Evolutionary conservation across 768 basidiomycete species (phyloP).

Genomic region (Suillus subluteus): DNA sequence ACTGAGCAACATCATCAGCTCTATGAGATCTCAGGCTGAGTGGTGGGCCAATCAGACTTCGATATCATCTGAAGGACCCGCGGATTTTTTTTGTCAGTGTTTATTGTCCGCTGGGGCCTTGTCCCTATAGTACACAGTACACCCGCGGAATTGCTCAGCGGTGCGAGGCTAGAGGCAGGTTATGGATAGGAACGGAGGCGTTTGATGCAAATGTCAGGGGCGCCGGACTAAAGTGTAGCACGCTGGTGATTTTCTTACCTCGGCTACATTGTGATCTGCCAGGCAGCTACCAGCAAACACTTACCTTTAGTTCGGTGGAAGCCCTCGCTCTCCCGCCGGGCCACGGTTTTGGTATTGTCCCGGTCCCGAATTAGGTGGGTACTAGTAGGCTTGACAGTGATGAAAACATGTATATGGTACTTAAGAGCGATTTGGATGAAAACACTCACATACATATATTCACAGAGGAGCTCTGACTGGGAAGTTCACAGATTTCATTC

Average conservation of each 20-base stretch:
- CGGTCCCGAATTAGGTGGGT: not conserved
- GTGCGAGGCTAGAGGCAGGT: not conserved
- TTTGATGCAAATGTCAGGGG: not conserved
- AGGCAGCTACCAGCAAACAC: not conserved
- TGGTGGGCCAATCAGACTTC: not conserved
- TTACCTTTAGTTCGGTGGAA: not conserved
- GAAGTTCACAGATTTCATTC: not conserved
- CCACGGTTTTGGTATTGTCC: not conserved
- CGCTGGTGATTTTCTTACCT: not conserved
- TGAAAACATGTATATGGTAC: not conserved
- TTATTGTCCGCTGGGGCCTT: no score
- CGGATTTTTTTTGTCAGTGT: no score
- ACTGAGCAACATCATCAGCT: not conserved
- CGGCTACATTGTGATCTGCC: not conserved
- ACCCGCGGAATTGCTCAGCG: not conserved
- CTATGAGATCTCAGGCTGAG: not conserved
- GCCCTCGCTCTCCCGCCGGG: not conserved
- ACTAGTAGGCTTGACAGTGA: no score
- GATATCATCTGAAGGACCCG: not conserved
- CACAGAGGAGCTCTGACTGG: not conserved
- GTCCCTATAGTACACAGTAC: no score
- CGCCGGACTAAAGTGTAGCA: not conserved
- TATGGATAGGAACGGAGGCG: not conserved
- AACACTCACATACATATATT: not conserved
- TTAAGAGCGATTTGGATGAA: not conserved